Percentiles rank a stretch among this genome's conserved stretches.
phyloP scores from a whole-genome alignment of 768 basidiomycete species.

The Suillus brevipes region DNA sequence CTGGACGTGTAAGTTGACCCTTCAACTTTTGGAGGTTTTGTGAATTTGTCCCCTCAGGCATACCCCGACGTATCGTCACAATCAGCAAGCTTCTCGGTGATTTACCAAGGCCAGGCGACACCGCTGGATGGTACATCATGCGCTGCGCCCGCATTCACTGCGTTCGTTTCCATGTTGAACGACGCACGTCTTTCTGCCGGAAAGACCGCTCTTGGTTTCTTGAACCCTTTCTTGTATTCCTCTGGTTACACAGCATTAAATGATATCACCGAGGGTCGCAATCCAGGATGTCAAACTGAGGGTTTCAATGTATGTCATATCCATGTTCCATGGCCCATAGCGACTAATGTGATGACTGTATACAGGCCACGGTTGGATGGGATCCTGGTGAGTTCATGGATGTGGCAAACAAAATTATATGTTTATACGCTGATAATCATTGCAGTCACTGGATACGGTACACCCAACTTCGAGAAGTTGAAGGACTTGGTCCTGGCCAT shows the following conservation, averaged over 20 bases:
- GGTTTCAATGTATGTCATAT: slow-evolving; percentile 59
- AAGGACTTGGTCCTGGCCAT: slow-evolving; percentile 36
- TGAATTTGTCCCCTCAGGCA: slow-evolving; percentile 35
- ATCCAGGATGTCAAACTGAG: slow-evolving; percentile 59
- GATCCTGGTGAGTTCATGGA: slow-evolving; percentile 49
- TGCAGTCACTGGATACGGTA: slow-evolving; percentile 56
- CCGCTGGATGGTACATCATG: slow-evolving; percentile 66
- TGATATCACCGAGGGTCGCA: slow-evolving; percentile 59
- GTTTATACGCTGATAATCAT: slow-evolving; percentile 11
- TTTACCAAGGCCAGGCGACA: slow-evolving; percentile 38
- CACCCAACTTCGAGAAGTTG: slow-evolving; percentile 51
- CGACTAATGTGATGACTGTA: not conserved
- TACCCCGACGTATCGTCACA: slow-evolving; percentile 71
- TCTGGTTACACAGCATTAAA: slow-evolving; percentile 42
- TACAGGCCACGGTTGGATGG: slow-evolving; percentile 55
- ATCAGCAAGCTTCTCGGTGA: slow-evolving; percentile 48
- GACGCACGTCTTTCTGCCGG: slow-evolving; percentile 52
- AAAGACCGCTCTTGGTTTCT: slow-evolving; percentile 55
- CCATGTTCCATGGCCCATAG: not conserved
- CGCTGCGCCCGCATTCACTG: slow-evolving; percentile 62
- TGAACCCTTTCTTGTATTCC: slow-evolving; percentile 63
- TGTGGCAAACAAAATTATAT: slow-evolving; percentile 13
- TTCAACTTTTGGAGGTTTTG: not conserved
- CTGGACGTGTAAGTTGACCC: slow-evolving; percentile 51
- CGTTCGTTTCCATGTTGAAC: slow-evolving; percentile 63